phyloP scores from a whole-genome alignment of 1,284 basidiomycete species.

The Trichosporon faecale region DNA sequence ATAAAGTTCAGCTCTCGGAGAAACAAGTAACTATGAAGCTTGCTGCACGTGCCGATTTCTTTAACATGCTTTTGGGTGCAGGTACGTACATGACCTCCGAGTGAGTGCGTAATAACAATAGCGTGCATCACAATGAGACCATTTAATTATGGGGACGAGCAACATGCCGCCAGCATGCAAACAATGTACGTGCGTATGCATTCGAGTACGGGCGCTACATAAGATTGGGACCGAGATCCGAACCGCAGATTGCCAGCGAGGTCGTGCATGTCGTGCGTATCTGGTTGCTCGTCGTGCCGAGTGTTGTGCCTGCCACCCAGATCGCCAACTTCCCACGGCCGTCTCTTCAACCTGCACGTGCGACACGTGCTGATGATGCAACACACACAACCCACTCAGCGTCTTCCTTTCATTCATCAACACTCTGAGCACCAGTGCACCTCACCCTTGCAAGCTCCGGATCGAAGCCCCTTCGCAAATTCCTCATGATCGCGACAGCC shows the following conservation, averaged over 20 bases:
- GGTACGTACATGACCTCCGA: background rate
- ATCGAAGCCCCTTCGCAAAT: background rate
- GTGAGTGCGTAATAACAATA: background rate
- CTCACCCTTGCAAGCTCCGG: background rate
- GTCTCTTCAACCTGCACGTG: background rate
- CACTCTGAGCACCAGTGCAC: background rate
- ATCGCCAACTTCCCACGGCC: background rate
- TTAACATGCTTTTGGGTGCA: background rate
- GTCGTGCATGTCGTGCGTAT: background rate
- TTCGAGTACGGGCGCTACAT: background rate
- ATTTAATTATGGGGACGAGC: background rate
- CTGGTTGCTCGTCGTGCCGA: background rate
- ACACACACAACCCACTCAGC: background rate
- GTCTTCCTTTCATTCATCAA: background rate
- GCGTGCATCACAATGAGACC: background rate
- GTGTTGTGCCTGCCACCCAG: background rate
- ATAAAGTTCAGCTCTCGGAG: background rate
- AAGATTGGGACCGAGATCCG: background rate
- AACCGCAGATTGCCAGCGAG: background rate
- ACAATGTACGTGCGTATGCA: background rate
- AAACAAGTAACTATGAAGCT: background rate
- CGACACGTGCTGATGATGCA: background rate
- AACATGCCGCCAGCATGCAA: background rate
- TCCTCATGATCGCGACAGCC: background rate
- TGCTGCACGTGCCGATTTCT: background rate